These are phyloP conservation scores for Colletotrichum horii DNA, from an alignment of 2,329 filamentous ascomycete species.

Conservation along the genomic window DNA sequence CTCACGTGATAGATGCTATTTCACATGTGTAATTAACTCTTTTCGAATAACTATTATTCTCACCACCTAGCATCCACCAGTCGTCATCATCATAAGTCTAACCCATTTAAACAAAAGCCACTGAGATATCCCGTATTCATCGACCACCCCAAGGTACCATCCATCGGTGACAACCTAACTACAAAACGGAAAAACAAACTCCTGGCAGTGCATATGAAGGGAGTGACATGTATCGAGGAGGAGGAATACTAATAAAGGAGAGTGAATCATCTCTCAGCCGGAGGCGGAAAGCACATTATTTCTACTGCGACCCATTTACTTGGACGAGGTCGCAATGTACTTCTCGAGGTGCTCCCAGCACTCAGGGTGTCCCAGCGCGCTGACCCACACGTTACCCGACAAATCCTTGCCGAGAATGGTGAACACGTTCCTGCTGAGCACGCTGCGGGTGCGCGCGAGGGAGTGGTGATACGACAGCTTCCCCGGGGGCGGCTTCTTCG, in stretches of 20 bases:
- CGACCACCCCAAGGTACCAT: not conserved
- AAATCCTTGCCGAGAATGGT: slow-evolving; percentile 31
- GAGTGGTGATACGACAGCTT: slow-evolving; percentile 18
- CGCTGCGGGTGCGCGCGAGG: slow-evolving; percentile 8
- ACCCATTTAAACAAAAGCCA: not conserved
- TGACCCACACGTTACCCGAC: slow-evolving; percentile 32
- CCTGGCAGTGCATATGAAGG: not conserved
- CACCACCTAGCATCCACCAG: not conserved
- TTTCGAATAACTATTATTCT: not conserved
- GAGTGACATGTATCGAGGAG: not conserved
- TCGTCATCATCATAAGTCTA: not conserved
- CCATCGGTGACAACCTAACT: not conserved
- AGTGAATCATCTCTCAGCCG: not conserved
- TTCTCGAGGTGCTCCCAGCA: slow-evolving; percentile 33
- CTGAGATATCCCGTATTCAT: not conserved
- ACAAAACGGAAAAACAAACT: not conserved
- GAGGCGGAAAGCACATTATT: too few relatives aligned
- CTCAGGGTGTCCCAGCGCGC: slow-evolving; percentile 23
- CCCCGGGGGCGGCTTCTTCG: slow-evolving; percentile 4
- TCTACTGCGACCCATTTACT: not conserved
- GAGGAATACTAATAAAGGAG: not conserved
- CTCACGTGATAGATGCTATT: too few relatives aligned
- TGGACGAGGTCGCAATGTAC: not conserved
- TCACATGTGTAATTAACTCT: too few relatives aligned
- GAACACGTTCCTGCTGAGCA: slow-evolving; percentile 17